phyloP scores from a whole-genome alignment of 345 rosid genomes.

The Acer saccharum region DNA sequence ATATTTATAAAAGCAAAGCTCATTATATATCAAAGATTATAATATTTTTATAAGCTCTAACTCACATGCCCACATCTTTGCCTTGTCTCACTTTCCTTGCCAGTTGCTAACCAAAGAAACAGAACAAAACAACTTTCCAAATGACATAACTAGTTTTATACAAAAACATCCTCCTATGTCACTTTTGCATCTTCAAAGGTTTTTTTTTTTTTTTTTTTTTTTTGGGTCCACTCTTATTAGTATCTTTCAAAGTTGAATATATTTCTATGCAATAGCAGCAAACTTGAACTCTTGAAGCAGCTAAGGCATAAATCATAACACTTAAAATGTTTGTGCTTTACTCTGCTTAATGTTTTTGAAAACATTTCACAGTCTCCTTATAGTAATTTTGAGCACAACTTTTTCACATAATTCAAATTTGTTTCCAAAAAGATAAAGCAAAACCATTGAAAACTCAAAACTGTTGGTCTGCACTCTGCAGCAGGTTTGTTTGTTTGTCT shows the following conservation, averaged over 20 bases:
- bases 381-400: not conserved
- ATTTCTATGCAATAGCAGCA: not conserved
- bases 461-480: not conserved
- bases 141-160: too few relatives aligned
- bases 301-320: not conserved
- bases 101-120: not conserved
- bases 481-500: not conserved
- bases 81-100: not conserved
- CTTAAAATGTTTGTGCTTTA: not conserved
- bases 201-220: too few relatives aligned
- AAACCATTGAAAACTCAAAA: not conserved
- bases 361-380: not conserved
- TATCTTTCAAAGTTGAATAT: too few relatives aligned
- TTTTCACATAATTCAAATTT: constrained; percentile 10
- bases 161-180: too few relatives aligned
- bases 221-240: too few relatives aligned
- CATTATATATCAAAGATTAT: too few relatives aligned
- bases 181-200: too few relatives aligned
- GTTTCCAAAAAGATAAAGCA: not conserved
- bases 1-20: too few relatives aligned
- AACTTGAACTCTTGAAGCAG: not conserved
- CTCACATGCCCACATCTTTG: not conserved
- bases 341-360: too few relatives aligned
- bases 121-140: not conserved
- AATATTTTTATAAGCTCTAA: too few relatives aligned